Evolutionary conservation across 345 rosid species (phyloP).

Genomic region (Camelina laxa): DNA sequence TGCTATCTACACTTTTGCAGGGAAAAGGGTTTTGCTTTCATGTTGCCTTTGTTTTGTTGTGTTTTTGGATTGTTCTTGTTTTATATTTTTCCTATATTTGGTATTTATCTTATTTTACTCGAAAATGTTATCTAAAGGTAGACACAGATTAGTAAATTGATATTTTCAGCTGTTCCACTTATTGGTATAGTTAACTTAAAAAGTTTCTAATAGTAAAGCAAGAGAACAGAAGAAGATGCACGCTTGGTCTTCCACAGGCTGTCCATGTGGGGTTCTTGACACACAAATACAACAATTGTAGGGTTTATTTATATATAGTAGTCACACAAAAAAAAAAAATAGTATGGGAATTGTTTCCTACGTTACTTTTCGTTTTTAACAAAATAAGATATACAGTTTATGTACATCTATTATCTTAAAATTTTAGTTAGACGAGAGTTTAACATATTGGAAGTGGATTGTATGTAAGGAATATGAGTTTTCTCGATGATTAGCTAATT

Average conservation of each 20-base stretch:
- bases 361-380: background rate
- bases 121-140: background rate
- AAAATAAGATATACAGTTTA: background rate
- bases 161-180: background rate
- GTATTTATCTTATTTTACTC: background rate
- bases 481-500: background rate
- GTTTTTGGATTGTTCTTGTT: constrained; percentile 22
- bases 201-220: constrained; percentile 8
- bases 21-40: constrained; percentile 49
- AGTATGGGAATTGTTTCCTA: background rate
- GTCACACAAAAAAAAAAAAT: too few relatives aligned
- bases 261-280: constrained; percentile 47
- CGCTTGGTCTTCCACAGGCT: constrained; percentile 48
- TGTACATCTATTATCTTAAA: background rate
- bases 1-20: constrained; percentile 39
- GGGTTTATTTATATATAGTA: background rate
- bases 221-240: constrained; percentile 26
- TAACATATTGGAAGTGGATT: background rate
- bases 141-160: background rate
- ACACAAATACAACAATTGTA: background rate
- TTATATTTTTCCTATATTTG: constrained; percentile 19
- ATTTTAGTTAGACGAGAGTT: too few relatives aligned
- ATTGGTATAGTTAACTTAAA: background rate
- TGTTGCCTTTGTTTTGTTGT: constrained; percentile 35
- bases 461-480: background rate